phyloP scores from a whole-genome alignment of 371 early-diverging fungal genomes.

The Apophysomyces elegans region DNA sequence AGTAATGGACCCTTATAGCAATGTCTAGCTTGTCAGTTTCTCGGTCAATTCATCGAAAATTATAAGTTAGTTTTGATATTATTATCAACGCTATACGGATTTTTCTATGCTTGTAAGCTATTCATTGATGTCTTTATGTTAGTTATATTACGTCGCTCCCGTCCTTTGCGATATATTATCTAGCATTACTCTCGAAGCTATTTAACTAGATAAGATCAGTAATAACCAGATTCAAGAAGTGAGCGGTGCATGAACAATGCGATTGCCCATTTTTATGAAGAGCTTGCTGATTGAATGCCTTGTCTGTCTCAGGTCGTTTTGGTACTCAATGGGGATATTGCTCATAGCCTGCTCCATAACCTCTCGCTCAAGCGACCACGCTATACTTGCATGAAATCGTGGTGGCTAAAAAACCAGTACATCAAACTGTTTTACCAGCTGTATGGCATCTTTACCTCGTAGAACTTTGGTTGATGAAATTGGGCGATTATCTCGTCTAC shows the following conservation, averaged over 20 bases:
- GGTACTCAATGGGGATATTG: conserved; percentile 20
- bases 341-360: conserved; percentile 20
- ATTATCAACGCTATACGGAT: no score
- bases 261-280: conserved; percentile 42
- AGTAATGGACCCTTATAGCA: no score
- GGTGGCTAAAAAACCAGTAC: conserved; percentile 33
- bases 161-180: no score
- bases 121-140: no score
- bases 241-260: conserved; percentile 15
- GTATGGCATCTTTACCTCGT: conserved; percentile 20
- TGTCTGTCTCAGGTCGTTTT: conserved; percentile 18
- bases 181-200: no score
- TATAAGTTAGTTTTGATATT: no score
- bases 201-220: no score
- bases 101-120: no score
- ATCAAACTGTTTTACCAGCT: not conserved
- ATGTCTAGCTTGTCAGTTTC: no score
- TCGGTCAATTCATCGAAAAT: no score
- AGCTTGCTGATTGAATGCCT: conserved; percentile 19
- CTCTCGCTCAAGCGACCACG: conserved; percentile 27
- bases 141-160: no score
- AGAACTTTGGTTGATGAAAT: conserved; percentile 36
- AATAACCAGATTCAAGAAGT: no score
- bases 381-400: conserved; percentile 55
- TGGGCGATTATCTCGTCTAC: conserved; percentile 31